Base-by-base conservation (phyloP, 371 early-diverging fungal genomes). In the Haplosporangium sp. region DNA sequence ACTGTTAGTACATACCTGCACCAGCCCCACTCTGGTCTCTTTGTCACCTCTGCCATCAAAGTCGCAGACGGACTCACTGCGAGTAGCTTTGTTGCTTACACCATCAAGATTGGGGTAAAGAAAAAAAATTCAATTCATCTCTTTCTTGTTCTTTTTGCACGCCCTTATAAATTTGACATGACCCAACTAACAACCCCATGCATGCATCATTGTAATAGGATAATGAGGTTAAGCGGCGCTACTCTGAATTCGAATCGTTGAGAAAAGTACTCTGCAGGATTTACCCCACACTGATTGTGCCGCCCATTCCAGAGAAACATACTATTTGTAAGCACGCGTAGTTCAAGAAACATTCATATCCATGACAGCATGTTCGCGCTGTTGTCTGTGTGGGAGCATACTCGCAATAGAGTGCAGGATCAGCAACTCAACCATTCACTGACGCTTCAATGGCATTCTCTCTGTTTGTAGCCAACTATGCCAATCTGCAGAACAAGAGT, bases 301-400 rank as follows among this genome's bases (percentile, higher is more conserved):
- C 99, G 18, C 97, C 97, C 46, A 96, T 98, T 70, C 99, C 99
- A 11, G 96, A 95, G 64, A 97, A 98, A 83, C 97, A 97, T 82
- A 87, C 94, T 37, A 76, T 98, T 36, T 83, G 91, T 87, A 86
- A 85, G 77, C 79, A 21, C 13, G 4, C 21, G 43, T 18, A 11
- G 29, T 29, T 29, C 29, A 2, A 29, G 29, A 4, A 29, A 29
- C 29, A 29, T 29, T 29, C 29, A 29, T 29, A 29, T 29, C 29
- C 29, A 29, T 29, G 29, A 4, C 29, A 29, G 29, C 29, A 53
- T 63, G 62, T 53, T 23, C 37, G 18, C 42, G 42, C 46, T 7
- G 63, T 46, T 43, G 48, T 16, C 41, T 12, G 38, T 38, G 36
- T 45, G 29, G 4, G 29, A 29, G 4, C 29, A 29, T 29, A 29